Evolutionary conservation across 78 protist genomes (phyloP).

Genomic region (Isochrysis galbana): DNA sequence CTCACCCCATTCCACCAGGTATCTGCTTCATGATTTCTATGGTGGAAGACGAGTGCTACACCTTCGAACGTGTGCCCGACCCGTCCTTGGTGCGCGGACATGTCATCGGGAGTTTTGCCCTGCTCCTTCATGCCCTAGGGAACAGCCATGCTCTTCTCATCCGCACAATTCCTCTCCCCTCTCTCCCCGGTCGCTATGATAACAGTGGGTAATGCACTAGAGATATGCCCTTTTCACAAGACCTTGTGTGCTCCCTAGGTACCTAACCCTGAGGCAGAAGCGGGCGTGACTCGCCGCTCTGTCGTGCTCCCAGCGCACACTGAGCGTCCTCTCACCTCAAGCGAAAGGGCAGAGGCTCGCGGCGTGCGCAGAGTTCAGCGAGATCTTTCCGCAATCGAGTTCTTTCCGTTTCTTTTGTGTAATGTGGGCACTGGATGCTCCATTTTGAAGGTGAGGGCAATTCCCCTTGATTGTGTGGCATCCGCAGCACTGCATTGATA

Average conservation of each 20-base stretch:
- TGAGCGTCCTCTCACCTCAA: background rate
- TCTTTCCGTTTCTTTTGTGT: background rate
- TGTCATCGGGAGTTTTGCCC: background rate
- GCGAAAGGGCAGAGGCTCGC: background rate
- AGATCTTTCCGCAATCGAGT: background rate
- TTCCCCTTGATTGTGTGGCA: too few species aligned
- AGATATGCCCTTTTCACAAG: too few species aligned
- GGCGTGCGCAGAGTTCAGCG: background rate
- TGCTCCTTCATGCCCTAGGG: too few species aligned
- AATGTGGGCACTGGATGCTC: background rate
- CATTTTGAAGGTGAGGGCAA: background rate
- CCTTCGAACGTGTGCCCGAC: conserved; percentile 3
- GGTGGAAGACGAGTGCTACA: background rate
- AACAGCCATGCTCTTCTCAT: too few species aligned
- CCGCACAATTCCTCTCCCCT: background rate
- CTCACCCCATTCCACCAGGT: too few species aligned
- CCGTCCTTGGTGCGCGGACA: background rate
- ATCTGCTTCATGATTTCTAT: background rate
- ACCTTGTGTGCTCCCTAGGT: too few species aligned
- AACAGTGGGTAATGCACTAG: too few species aligned
- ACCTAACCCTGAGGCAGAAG: background rate
- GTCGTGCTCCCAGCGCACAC: background rate
- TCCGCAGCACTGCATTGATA: too few species aligned
- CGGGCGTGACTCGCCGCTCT: background rate
- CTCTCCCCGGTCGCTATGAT: background rate